Evolutionary conservation across 495 filamentous ascomycete genomes (phyloP).

Genomic region (Aspergillus mulundensis): DNA sequence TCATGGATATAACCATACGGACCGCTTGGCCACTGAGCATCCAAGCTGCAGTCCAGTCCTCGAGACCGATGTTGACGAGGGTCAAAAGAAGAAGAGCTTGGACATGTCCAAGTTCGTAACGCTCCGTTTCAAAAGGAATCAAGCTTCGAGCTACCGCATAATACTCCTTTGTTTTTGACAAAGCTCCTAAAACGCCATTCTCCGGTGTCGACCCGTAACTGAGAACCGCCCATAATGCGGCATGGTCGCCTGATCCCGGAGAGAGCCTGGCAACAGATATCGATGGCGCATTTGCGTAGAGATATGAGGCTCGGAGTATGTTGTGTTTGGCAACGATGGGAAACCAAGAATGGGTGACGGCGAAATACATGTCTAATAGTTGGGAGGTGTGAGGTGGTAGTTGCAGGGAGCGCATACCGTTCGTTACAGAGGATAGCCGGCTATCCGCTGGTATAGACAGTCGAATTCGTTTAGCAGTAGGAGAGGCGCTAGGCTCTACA

Average conservation of each 20-base stretch:
- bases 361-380: slow-evolving; percentile 67
- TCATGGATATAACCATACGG: slow-evolving; percentile 51
- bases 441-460: slow-evolving; percentile 20
- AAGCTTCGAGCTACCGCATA: slow-evolving; percentile 56
- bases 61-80: slow-evolving; percentile 54
- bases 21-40: slow-evolving; percentile 59
- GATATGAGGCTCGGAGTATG: slow-evolving; percentile 51
- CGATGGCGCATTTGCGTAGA: slow-evolving; percentile 43
- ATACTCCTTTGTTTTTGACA: slow-evolving; percentile 39
- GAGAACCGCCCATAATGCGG: slow-evolving; percentile 61
- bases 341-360: slow-evolving; percentile 69
- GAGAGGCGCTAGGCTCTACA: slow-evolving; percentile 24
- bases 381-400: slow-evolving; percentile 61
- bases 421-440: slow-evolving; percentile 13
- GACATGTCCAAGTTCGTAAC: slow-evolving; percentile 57
- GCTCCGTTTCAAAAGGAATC: slow-evolving; percentile 55
- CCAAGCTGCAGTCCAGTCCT: slow-evolving; percentile 55
- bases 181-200: slow-evolving; percentile 17
- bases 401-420: slow-evolving; percentile 25
- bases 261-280: slow-evolving; percentile 36
- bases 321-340: slow-evolving; percentile 69
- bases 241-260: slow-evolving; percentile 53
- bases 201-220: slow-evolving; percentile 38
- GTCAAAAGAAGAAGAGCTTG: slow-evolving; percentile 61
- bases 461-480: slow-evolving; percentile 30